Base-by-base conservation (phyloP, 2,329 filamentous ascomycete species). In the Pseudogymnoascus sp. region DNA sequence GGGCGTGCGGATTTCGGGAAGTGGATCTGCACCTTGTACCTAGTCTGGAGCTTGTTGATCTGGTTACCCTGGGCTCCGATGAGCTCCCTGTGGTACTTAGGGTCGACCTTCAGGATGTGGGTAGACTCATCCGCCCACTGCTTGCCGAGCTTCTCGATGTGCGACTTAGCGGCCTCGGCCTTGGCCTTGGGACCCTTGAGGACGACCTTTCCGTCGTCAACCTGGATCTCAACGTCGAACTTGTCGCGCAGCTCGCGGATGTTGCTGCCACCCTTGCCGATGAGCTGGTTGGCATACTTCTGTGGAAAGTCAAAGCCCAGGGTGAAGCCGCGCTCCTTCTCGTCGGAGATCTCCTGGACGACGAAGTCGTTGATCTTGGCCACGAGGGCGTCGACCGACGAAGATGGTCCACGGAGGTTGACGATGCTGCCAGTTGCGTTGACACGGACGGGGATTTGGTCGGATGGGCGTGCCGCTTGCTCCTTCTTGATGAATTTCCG, bases 141-240 rank as follows among this genome's bases (percentile, higher is more conserved):
- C 74, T 89, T 91, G 42, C 85, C 88, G 68, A 97, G 79, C 40
- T 86, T 83, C 67, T 87, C 80, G 69, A 99, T 97, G 72, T 96
- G 87, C 40, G 87, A 79, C 75, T 90, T 95, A 67, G 91, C 91
- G 60, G 87, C 86, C 75, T 96, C 92, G 1, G 93, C 91, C 82
- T 97, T 97, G 60, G 91, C 91, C 78, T 96, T 91, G 60, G 95
- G 93, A 26, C 96, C 95, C 80, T 96, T 97, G 70, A 99, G 86
- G 76, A 96, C 91, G 60, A 97, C 91, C 77, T 93, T 93, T 68
- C 95, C 95, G 70, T 97, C 91, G 68, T 96, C 88, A 40, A 97
- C 88, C 76, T 97, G 92, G 66, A 99, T 88, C 64, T 88, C 85
- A 4, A 88, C 86, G 64, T 88, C 85, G 65, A 87, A 88, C 67